phyloP scores from a whole-genome alignment of 441 rosid genomes.

The Populus hybrid region DNA sequence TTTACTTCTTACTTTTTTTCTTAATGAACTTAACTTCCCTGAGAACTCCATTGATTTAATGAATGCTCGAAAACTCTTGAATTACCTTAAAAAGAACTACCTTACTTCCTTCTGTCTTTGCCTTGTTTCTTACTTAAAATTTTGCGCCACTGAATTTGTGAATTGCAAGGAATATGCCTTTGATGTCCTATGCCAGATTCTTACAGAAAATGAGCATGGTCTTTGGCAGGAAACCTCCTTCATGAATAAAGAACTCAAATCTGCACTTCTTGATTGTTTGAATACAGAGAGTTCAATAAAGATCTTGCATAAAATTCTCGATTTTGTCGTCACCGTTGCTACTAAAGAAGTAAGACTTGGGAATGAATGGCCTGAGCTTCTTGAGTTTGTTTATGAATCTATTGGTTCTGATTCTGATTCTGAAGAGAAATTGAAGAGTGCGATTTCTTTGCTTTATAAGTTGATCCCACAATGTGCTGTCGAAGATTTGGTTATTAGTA shows the following conservation, averaged over 20 bases:
- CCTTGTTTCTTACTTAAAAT: not conserved
- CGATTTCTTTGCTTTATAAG: not conserved
- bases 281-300: not conserved
- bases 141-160: not conserved
- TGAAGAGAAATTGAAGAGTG: not conserved
- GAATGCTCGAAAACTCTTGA: not conserved
- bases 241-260: not conserved
- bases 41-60: not conserved
- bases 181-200: not conserved
- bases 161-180: not conserved
- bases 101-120: not conserved
- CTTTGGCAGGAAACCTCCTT: not conserved
- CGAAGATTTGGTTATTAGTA: not conserved
- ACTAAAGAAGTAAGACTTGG: not conserved
- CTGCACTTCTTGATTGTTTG: not conserved
- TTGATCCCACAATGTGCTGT: not conserved
- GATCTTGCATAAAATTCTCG: not conserved
- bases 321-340: not conserved
- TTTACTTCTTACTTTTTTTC: not conserved
- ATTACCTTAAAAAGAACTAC: not conserved
- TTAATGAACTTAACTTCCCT: not conserved
- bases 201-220: not conserved
- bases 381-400: not conserved
- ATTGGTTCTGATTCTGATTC: not conserved
- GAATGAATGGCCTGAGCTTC: not conserved